Conservation (phyloP, 2,329 filamentous ascomycete genomes). For the Botrytis porri region DNA sequence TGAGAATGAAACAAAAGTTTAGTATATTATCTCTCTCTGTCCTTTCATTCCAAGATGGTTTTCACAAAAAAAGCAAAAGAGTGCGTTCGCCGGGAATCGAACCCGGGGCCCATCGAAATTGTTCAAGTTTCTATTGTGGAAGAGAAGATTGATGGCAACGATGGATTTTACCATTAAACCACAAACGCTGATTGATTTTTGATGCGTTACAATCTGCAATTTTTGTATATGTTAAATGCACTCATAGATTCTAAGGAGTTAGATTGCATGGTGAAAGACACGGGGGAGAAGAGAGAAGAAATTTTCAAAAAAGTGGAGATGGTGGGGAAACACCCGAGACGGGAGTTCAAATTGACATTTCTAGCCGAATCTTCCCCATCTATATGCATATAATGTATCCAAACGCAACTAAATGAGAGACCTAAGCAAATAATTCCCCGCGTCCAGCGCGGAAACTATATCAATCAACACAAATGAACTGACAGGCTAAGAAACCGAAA, state of each 20-base stretch:
- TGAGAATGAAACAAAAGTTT: too few relatives aligned
- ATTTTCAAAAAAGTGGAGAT: not conserved
- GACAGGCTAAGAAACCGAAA: not conserved
- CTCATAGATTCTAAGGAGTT: not conserved
- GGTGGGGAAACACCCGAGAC: not conserved
- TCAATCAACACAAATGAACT: not conserved
- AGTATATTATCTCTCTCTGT: too few relatives aligned
- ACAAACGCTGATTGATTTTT: conserved; percentile 13
- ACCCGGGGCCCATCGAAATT: too few relatives aligned
- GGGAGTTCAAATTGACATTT: not conserved
- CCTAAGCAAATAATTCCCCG: not conserved
- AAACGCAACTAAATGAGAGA: not conserved
- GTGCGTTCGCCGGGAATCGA: too few relatives aligned
- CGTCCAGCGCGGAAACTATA: not conserved
- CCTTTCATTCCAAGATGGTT: too few relatives aligned
- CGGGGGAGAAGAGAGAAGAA: not conserved
- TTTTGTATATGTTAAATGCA: not conserved
- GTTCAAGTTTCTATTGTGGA: too few relatives aligned
- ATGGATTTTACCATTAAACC: conserved; percentile 26
- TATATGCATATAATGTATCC: not conserved
- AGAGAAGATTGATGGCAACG: conserved; percentile 16
- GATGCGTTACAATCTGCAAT: too few relatives aligned
- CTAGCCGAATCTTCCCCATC: not conserved
- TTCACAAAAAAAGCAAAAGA: too few relatives aligned
- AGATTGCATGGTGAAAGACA: not conserved